Conservation (phyloP, 2,329 filamentous ascomycete species). For the Phyllosticta paracitricarpa region DNA sequence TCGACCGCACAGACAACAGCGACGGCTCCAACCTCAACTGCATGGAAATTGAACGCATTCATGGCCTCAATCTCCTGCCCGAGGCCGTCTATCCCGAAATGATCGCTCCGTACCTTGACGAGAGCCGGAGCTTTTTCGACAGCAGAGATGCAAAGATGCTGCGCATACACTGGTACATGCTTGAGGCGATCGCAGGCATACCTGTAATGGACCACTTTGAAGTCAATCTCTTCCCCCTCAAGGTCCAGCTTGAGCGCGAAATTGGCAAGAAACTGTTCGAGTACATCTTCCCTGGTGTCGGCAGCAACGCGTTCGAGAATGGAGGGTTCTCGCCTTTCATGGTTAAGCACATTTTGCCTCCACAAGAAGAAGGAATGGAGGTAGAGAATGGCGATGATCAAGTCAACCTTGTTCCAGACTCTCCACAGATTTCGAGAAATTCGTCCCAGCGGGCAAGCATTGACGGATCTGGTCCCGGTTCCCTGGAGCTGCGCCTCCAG, state of each 20-base stretch:
- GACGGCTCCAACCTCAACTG: constrained; percentile 94
- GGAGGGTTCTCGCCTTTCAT: constrained; percentile 55
- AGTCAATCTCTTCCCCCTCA: constrained; percentile 84
- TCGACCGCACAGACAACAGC: constrained; percentile 91
- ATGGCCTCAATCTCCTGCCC: constrained; percentile 79
- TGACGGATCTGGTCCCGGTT: constrained; percentile 51
- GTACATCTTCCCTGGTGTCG: constrained; percentile 88
- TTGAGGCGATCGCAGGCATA: constrained; percentile 95
- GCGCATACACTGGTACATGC: constrained; percentile 92
- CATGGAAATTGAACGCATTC: constrained; percentile 77
- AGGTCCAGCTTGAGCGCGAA: constrained; percentile 86
- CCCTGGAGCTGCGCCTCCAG: constrained; percentile 70
- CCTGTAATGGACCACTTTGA: constrained; percentile 96
- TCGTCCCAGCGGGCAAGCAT: constrained; percentile 12
- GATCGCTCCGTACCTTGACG: constrained; percentile 78
- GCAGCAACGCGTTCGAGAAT: constrained; percentile 37
- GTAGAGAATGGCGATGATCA: constrained; percentile 31
- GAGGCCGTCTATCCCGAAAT: constrained; percentile 94
- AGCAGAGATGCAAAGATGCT: constrained; percentile 71
- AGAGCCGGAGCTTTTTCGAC: constrained; percentile 40
- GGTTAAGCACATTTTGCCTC: constrained; percentile 42
- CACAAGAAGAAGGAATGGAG: constrained; percentile 39
- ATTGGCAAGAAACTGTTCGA: constrained; percentile 89
- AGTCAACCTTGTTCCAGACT: background rate
- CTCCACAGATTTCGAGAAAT: background rate